Evolutionary conservation across 306 rosid genomes (phyloP), one percentile per base, ranked within the genome.

Genomic region (Lagenaria siceraria): DNA sequence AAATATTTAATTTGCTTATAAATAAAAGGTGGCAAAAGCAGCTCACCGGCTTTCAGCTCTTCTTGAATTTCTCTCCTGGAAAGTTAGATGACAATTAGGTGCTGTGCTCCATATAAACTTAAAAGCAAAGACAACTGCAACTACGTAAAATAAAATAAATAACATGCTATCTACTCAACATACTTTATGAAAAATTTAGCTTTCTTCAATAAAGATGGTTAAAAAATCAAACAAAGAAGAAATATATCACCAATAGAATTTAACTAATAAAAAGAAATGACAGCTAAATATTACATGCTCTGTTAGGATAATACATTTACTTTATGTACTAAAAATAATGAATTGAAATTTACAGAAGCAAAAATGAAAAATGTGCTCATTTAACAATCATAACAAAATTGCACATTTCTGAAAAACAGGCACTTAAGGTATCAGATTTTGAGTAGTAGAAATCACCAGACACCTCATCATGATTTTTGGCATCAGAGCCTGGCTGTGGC

Each of bases 391-490:
- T 43, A 48, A 31, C 7, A 36, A 13, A 0, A n/a, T 10, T 38
- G 21, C 24, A 38, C 74, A 40, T 65, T 12, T 36, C 10, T 40
- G 18, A 21, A 38, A 40, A 58, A 70, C 46, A 17, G 42, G 29
- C 22, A 42, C 78, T 13, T 1, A 42, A 79, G 55, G 33, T 72
- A 75, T 25, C 59, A 70, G 55, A 78, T 46, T 84, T 71, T 70
- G 81, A 84, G 93, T 83, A 84, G 84, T 85, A 90, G 89, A 90
- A 90, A 88, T 93, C 98, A 91, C 98, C 97, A 76, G 88, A 87
- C 92, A 91, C 98, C 98, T 94, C 98, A 81, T 91, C 97, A 81
- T 83, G 93, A 83, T 84, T 83, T 78, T 64, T 87, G 87, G 77
- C 31, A 56, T 78, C 83, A 8, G 75, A 64, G 46, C 76, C 77